A percentile compares a stretch with the other conserved stretches of the same genome.
These are phyloP conservation scores for Pseudogymnoascus sp. DNA, from an alignment of 2,329 filamentous ascomycete genomes.

Conservation along the genomic window DNA sequence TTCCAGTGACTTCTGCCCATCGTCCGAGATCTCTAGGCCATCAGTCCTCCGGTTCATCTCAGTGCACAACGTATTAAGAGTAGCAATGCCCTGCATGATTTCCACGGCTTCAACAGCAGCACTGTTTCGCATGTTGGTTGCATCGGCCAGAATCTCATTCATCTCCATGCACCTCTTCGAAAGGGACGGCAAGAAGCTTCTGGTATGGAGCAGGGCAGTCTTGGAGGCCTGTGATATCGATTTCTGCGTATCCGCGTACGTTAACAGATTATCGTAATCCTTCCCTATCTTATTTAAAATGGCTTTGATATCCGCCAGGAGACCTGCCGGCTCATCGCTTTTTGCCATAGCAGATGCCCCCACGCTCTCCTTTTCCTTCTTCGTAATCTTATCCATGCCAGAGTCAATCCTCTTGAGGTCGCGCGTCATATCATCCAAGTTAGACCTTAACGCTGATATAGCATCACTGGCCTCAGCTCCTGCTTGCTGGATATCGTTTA, in stretches of 20 bases:
- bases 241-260: conserved; percentile 60
- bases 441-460: conserved; percentile 51
- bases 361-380: conserved; percentile 54
- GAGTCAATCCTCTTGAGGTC: conserved; percentile 52
- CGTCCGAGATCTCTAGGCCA: conserved; percentile 62
- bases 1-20: conserved; percentile 74
- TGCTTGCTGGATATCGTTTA: conserved; percentile 64
- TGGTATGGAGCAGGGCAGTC: conserved; percentile 56
- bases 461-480: conserved; percentile 56
- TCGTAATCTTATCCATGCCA: conserved; percentile 54
- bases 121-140: conserved; percentile 59
- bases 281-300: conserved; percentile 79
- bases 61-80: conserved; percentile 68
- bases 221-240: conserved; percentile 57
- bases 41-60: conserved; percentile 66
- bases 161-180: conserved; percentile 51
- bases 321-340: conserved; percentile 55
- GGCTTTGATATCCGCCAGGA: conserved; percentile 79
- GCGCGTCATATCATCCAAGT: conserved; percentile 54
- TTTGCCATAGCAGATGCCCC: conserved; percentile 49
- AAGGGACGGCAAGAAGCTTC: conserved; percentile 52
- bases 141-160: conserved; percentile 52
- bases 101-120: conserved; percentile 58
- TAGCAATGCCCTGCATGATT: conserved; percentile 76
- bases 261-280: conserved; percentile 72